Evolutionary conservation across 176 grass and related monocot genomes (phyloP).

Genomic region (Tuctoria greenei): DNA sequence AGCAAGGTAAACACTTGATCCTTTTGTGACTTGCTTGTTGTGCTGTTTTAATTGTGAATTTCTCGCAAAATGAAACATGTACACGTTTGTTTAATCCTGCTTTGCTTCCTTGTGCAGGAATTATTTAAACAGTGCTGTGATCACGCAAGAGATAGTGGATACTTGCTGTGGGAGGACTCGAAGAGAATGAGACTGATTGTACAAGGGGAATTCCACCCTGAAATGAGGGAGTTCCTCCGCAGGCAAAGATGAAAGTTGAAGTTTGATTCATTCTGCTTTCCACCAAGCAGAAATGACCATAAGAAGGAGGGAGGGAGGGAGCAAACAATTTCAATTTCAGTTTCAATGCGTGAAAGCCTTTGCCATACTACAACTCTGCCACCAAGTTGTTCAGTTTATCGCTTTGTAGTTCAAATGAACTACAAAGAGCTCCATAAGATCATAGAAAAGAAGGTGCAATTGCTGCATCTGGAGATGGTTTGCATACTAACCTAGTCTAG

Average conservation of each 20-base stretch:
- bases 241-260: slow-evolving; percentile 47
- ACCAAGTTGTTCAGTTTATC: background rate
- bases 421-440: background rate
- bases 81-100: background rate
- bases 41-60: background rate
- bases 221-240: slow-evolving; percentile 83
- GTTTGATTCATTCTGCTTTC: background rate
- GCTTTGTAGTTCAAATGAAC: no score
- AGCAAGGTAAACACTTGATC: slow-evolving; percentile 55
- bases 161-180: slow-evolving; percentile 67
- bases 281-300: background rate
- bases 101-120: slow-evolving; percentile 48
- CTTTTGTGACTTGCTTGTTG: background rate
- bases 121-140: slow-evolving; percentile 81
- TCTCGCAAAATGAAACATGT: background rate
- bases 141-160: slow-evolving; percentile 69
- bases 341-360: background rate
- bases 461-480: background rate
- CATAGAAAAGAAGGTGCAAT: background rate
- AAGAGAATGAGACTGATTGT: slow-evolving; percentile 79
- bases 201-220: slow-evolving; percentile 58
- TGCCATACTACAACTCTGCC: no score
- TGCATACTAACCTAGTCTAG: background rate
- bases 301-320: no score
- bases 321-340: background rate